phyloP scores from a whole-genome alignment of 192 early-diverging fungal genomes.

The Backusella circina region DNA sequence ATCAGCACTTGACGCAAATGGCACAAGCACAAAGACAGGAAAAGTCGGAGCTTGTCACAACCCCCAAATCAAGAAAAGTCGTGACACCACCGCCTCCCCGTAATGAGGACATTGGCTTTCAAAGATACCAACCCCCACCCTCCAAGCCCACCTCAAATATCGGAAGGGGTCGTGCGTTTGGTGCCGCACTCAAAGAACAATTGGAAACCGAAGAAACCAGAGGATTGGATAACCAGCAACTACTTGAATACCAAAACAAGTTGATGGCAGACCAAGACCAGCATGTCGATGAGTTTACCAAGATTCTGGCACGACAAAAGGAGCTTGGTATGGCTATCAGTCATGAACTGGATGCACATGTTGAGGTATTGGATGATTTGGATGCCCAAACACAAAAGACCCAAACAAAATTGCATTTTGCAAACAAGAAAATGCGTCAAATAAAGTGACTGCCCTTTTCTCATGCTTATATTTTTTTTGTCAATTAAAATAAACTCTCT shows the following conservation, averaged over 20 bases:
- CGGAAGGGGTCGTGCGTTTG: conserved; percentile 15
- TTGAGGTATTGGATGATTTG: conserved; percentile 79
- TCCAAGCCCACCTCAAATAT: not conserved
- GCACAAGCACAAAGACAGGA: conserved; percentile 41
- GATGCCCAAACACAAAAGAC: conserved; percentile 74
- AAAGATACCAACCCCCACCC: not conserved
- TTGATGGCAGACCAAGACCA: conserved; percentile 83
- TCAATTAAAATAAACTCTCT: not conserved
- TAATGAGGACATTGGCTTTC: conserved; percentile 2
- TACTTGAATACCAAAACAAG: conserved; percentile 73
- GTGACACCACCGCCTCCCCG: not conserved
- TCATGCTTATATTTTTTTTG: not conserved
- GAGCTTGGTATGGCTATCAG: conserved; percentile 85
- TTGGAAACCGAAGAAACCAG: conserved; percentile 76
- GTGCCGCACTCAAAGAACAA: not conserved
- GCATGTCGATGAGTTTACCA: conserved; percentile 65
- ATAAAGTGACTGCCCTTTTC: conserved; percentile 43
- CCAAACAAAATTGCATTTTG: conserved; percentile 64
- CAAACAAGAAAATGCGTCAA: conserved; percentile 74
- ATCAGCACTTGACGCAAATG: conserved; percentile 54
- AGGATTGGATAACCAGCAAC: conserved; percentile 71
- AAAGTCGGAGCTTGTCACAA: not conserved
- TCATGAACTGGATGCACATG: conserved; percentile 89
- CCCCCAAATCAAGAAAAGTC: not conserved
- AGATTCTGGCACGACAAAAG: conserved; percentile 76